A percentile compares a stretch with the other conserved stretches of the same genome.
phyloP scores from a whole-genome alignment of 164 flowering plant genomes.

The Chimonanthus praecox region DNA sequence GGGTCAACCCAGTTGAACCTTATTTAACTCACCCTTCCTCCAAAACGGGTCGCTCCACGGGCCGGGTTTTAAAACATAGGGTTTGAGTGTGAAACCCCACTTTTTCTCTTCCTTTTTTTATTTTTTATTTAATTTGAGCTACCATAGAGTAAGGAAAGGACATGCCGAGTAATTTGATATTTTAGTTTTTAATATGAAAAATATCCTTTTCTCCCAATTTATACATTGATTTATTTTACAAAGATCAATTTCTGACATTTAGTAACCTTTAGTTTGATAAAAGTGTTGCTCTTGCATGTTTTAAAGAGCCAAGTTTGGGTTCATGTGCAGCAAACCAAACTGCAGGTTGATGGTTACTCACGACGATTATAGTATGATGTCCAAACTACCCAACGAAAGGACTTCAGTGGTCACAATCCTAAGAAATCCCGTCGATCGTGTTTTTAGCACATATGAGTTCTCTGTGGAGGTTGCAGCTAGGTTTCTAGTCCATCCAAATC shows the following conservation, averaged over 20 bases:
- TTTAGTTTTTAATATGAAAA: too few relatives aligned
- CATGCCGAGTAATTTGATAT: too few relatives aligned
- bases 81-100: too few relatives aligned
- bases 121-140: too few relatives aligned
- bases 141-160: too few relatives aligned
- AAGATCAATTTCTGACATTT: background rate
- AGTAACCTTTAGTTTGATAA: background rate
- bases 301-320: constrained; percentile 11
- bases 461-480: constrained; percentile 95
- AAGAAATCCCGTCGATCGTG: constrained; percentile 85
- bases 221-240: background rate
- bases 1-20: too few relatives aligned
- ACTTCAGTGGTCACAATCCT: constrained; percentile 89
- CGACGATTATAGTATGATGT: constrained; percentile 92
- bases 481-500: constrained; percentile 80
- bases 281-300: background rate
- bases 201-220: too few relatives aligned
- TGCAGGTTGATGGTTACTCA: constrained; percentile 88
- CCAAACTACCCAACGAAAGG: constrained; percentile 72
- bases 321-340: constrained; percentile 55
- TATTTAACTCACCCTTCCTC: too few relatives aligned
- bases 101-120: too few relatives aligned
- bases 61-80: too few relatives aligned
- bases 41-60: too few relatives aligned
- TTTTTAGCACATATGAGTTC: constrained; percentile 94